These are phyloP conservation scores for Globisporangium recalcitrans DNA, from an alignment of 352 stramenopile genomes.

Conservation along the genomic window DNA sequence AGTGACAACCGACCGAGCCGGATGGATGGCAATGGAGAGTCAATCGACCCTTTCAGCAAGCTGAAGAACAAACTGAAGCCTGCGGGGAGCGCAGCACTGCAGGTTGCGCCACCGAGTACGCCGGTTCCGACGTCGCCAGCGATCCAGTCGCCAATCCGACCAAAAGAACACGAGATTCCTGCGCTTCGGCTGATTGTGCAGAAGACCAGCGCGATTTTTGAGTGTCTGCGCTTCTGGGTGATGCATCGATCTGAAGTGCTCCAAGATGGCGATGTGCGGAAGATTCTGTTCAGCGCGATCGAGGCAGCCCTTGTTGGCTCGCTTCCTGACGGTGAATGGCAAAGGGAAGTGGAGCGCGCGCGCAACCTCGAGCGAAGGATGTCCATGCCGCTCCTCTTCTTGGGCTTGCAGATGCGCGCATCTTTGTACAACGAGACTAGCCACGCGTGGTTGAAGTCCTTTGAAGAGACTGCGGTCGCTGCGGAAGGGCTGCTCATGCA, in stretches of 20 bases:
- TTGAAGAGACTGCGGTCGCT: constrained; percentile 80
- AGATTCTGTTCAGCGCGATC: constrained; percentile 80
- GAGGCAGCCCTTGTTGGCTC: constrained; percentile 81
- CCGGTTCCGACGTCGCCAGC: constrained; percentile 21
- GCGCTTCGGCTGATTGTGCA: constrained; percentile 71
- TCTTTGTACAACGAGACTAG: constrained; percentile 70
- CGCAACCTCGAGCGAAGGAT: constrained; percentile 56
- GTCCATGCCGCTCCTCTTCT: constrained; percentile 81
- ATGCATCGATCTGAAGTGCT: constrained; percentile 73
- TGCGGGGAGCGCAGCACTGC: constrained; percentile 7
- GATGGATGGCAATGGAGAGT: constrained; percentile 31
- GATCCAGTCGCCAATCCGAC: constrained; percentile 32
- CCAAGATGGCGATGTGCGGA: constrained; percentile 76
- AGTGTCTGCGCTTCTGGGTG: constrained; percentile 82
- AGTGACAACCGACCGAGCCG: constrained; percentile 50
- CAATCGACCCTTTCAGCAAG: constrained; percentile 57
- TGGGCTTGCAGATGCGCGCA: constrained; percentile 80
- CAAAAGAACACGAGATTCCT: constrained; percentile 59
- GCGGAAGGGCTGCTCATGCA: constrained; percentile 82
- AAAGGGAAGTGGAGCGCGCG: constrained; percentile 68
- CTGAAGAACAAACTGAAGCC: constrained; percentile 66
- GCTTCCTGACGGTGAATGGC: constrained; percentile 75
- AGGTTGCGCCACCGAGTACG: background rate
- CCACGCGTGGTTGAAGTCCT: constrained; percentile 71
- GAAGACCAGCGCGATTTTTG: constrained; percentile 83